Conservation (phyloP, 805 yeast species). For the Kuraishia capsulata region DNA sequence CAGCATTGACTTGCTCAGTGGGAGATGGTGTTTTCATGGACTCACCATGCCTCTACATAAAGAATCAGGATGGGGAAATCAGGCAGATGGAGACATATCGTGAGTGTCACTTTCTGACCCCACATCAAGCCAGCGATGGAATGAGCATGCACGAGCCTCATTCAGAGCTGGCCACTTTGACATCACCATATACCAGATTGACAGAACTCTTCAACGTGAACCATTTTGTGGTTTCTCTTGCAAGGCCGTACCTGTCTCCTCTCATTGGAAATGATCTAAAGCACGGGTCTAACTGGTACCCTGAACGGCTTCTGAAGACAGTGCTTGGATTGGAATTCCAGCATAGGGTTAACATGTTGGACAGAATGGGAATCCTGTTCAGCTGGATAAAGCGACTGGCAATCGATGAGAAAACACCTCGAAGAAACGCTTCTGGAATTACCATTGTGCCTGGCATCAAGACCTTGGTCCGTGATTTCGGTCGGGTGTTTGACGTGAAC, state of each 20-base stretch:
- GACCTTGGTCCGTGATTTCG: slow-evolving; percentile 59
- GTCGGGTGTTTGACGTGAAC: slow-evolving; percentile 71
- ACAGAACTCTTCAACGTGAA: slow-evolving; percentile 93
- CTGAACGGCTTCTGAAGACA: slow-evolving; percentile 27
- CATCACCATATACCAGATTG: slow-evolving; percentile 76
- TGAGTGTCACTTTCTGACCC: slow-evolving; percentile 31
- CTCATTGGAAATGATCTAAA: slow-evolving; percentile 74
- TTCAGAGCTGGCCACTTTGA: slow-evolving; percentile 11
- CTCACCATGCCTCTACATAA: slow-evolving; percentile 49
- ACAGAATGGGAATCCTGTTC: slow-evolving; percentile 67
- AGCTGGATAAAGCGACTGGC: slow-evolving; percentile 65
- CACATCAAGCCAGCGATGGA: slow-evolving; percentile 27
- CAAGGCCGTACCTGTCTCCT: slow-evolving; percentile 92
- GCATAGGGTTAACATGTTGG: slow-evolving; percentile 74
- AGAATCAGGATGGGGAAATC: slow-evolving; percentile 41
- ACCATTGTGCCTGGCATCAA: slow-evolving; percentile 85
- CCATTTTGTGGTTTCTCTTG: slow-evolving; percentile 83
- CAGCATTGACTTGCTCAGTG: slow-evolving; percentile 82
- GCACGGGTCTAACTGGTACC: slow-evolving; percentile 36
- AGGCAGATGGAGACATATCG: slow-evolving; percentile 25
- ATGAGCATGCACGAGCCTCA: slow-evolving; percentile 10
- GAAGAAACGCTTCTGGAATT: slow-evolving; percentile 66
- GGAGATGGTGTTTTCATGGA: slow-evolving; percentile 66
- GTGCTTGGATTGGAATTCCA: slow-evolving; percentile 70
- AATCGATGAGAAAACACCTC: slow-evolving; percentile 81